Percentiles rank a stretch among this genome's conserved stretches.
Evolutionary conservation across 2,329 filamentous ascomycete genomes (phyloP).

Genomic region (Biscogniauxia marginata): DNA sequence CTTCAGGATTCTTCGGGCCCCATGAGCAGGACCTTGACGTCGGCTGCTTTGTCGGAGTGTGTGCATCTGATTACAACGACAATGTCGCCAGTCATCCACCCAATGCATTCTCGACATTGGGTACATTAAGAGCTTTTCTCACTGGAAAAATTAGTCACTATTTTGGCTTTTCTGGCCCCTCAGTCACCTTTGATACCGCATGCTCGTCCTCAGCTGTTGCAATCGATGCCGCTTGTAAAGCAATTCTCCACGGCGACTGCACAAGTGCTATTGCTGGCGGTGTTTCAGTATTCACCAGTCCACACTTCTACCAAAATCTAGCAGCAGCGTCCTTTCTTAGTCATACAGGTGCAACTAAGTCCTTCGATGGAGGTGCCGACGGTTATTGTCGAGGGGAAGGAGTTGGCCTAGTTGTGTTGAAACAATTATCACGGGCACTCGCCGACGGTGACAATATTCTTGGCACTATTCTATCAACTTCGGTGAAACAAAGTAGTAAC

Average conservation of each 20-base stretch:
- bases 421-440: slow-evolving; percentile 45
- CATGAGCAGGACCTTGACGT: background rate
- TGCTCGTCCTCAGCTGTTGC: slow-evolving; percentile 39
- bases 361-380: slow-evolving; percentile 43
- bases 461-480: slow-evolving; percentile 39
- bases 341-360: slow-evolving; percentile 28
- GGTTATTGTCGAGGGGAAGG: slow-evolving; percentile 57
- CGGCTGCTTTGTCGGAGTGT: slow-evolving; percentile 4
- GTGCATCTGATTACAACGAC: background rate
- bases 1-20: background rate
- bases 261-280: slow-evolving; percentile 35
- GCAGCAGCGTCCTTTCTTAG: slow-evolving; percentile 29
- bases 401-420: slow-evolving; percentile 45
- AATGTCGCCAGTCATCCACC: slow-evolving; percentile 1
- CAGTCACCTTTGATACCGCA: slow-evolving; percentile 34
- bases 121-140: slow-evolving; percentile 29
- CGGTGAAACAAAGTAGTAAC: slow-evolving; percentile 44
- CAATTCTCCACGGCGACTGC: slow-evolving; percentile 32
- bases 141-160: slow-evolving; percentile 33
- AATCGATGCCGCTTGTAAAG: slow-evolving; percentile 38
- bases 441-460: slow-evolving; percentile 45
- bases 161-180: slow-evolving; percentile 37
- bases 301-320: slow-evolving; percentile 28
- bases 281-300: slow-evolving; percentile 33
- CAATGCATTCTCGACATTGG: slow-evolving; percentile 8